Percentiles rank a stretch among this genome's conserved stretches.
Evolutionary conservation across 352 stramenopile species (phyloP).

Genomic region (Peronosclerospora sorghi): DNA sequence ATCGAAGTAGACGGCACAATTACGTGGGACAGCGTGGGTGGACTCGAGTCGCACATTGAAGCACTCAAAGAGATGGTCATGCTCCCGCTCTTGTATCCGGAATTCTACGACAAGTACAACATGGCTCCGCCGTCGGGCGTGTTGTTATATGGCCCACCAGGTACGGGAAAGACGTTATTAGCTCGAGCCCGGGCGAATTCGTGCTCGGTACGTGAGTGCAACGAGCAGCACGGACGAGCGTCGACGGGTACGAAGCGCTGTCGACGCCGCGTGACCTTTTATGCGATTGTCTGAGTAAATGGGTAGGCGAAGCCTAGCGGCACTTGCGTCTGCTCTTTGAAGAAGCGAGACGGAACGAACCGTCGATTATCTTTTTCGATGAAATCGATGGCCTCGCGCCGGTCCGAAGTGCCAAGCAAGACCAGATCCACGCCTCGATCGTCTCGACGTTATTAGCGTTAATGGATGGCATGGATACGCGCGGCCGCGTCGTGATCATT

Average conservation of each 20-base stretch:
- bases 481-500: constrained; percentile 93
- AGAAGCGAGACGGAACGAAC: constrained; percentile 81
- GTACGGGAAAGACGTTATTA: constrained; percentile 88
- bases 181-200: constrained; percentile 85
- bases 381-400: constrained; percentile 90
- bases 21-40: constrained; percentile 80
- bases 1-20: constrained; percentile 76
- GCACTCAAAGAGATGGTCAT: constrained; percentile 92
- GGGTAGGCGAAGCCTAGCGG: constrained; percentile 87
- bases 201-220: constrained; percentile 33
- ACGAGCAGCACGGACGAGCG: neutral
- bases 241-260: neutral
- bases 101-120: constrained; percentile 88
- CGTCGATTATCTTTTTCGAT: constrained; percentile 93
- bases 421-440: constrained; percentile 90
- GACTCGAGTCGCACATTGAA: constrained; percentile 76
- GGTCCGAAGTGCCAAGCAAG: constrained; percentile 86
- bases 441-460: constrained; percentile 88
- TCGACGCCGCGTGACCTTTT: constrained; percentile 82
- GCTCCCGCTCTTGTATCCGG: constrained; percentile 86
- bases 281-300: constrained; percentile 89
- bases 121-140: constrained; percentile 76
- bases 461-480: constrained; percentile 86
- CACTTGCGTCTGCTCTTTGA: constrained; percentile 88
- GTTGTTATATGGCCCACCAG: constrained; percentile 86